Percentiles rank a stretch among this genome's conserved stretches.
Conservation (phyloP, 192 early-diverging fungal species). For the Anaeromyces robustus region DNA sequence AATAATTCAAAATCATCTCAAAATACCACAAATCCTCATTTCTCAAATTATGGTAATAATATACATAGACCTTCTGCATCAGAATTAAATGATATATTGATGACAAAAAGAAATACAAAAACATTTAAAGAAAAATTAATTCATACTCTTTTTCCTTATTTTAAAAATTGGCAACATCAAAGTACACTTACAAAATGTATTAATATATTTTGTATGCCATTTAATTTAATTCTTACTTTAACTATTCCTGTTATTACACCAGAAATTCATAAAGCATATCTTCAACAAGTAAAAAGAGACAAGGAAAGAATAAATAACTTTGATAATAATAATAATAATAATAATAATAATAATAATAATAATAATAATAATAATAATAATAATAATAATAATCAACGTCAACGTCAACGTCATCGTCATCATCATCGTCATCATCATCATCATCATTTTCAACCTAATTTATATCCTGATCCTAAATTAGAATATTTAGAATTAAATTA, state of each 20-base stretch:
- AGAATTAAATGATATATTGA: not conserved
- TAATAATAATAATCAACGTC: too few relatives aligned
- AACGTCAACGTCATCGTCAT: not conserved
- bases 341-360: too few relatives aligned
- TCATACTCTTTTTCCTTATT: not conserved
- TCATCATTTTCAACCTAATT: not conserved
- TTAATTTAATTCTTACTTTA: not conserved
- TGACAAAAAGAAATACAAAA: not conserved
- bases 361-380: too few relatives aligned
- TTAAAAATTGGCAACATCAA: not conserved
- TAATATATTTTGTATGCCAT: not conserved
- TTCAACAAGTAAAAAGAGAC: not conserved
- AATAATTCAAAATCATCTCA: not conserved
- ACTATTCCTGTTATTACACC: not conserved
- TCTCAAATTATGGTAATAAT: not conserved
- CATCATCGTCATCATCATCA: not conserved
- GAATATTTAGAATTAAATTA: too few relatives aligned
- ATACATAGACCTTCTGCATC: not conserved
- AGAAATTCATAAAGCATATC: not conserved
- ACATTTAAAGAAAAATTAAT: not conserved
- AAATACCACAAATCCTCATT: not conserved
- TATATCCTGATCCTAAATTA: too few relatives aligned
- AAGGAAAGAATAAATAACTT: too few relatives aligned
- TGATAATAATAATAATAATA: too few relatives aligned
- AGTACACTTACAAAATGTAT: not conserved